Evolutionary conservation across 2,329 filamentous ascomycete species (phyloP).

Genomic region (Nemania sp.): DNA sequence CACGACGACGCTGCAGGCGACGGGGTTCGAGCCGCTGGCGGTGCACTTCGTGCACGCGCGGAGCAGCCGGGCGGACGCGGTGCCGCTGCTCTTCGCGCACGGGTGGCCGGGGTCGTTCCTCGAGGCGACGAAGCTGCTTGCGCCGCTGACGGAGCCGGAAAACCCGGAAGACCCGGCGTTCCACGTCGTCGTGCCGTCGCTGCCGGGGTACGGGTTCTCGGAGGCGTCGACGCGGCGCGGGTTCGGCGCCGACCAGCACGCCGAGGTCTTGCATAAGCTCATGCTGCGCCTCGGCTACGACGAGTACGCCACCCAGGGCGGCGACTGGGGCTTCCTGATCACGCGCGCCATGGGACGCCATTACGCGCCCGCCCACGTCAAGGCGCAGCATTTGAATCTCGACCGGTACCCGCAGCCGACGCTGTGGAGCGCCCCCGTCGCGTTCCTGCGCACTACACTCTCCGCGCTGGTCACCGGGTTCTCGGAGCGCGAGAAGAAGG

Average conservation of each 20-base stretch:
- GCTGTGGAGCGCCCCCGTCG: conserved; percentile 8
- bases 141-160: conserved; percentile 34
- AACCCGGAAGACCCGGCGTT: conserved; percentile 43
- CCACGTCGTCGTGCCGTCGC: conserved; percentile 52
- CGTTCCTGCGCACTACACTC: conserved; percentile 13
- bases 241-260: conserved; percentile 61
- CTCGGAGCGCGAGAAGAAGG: conserved; percentile 48
- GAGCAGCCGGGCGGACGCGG: conserved; percentile 51
- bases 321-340: conserved; percentile 67
- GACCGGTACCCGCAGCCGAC: conserved; percentile 18
- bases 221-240: conserved; percentile 49
- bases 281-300: conserved; percentile 65
- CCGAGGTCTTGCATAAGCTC: conserved; percentile 61
- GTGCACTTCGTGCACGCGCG: conserved; percentile 65
- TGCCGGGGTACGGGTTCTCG: conserved; percentile 53
- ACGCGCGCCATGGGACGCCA: conserved; percentile 57
- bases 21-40: conserved; percentile 62
- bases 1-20: conserved; percentile 55
- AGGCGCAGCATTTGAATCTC: conserved; percentile 29
- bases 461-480: conserved; percentile 20
- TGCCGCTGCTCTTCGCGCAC: conserved; percentile 38
- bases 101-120: conserved; percentile 62
- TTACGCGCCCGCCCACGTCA: conserved; percentile 26
- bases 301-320: conserved; percentile 62
- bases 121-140: conserved; percentile 61